Evolutionary conservation across 2,329 filamentous ascomycete species (phyloP), one percentile per base, ranked within the genome.

Genomic region (Claviceps africana): DNA sequence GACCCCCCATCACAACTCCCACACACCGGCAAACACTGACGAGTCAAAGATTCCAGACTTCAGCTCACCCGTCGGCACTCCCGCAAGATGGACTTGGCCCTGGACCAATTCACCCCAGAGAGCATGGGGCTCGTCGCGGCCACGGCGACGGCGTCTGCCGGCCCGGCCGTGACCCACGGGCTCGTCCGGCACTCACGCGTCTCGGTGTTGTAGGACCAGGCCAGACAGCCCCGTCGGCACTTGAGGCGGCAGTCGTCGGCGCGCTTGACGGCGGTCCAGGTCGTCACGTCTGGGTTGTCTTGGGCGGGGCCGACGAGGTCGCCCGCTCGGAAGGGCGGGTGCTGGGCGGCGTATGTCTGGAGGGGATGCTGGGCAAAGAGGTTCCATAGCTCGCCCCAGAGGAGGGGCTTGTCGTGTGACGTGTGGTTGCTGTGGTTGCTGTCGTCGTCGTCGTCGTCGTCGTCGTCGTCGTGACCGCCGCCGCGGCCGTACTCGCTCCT

Each of bases 301-400:
- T 74, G 74, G 22, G 66, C 64, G 48, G 68, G 67, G n/a, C 76
- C 76, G 17, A 79, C 75, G 57, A 74, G 72, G 57, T 80, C 75
- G 55, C 67, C 66, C 40, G 68, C 66, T 25, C 60, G 50, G n/a
- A 28, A 43, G 11, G 52, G 67, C 47, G 64, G 58, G 6, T 37
- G 1, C 7, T 35, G 0, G 31, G 19, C 57, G 50, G 65, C 60
- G 52, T 74, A 68, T 9, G 62, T 62, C 13, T 65, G 62, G 55
- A 74, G 60, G 48, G 68, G 61, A 45, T 68, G 65, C 39, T 65
- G 64, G 15, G 69, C 70, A 57, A 76, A 78, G 15, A 76, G 64
- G 46, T 68, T 63, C 68, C 74, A 76, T 25, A 81, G 57, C 44
- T 77, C 68, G 37, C 69, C 65, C 76, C 76, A 78, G 50, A 72